Conservation (phyloP, 1,284 basidiomycete genomes). For the Cryptococcus hybrid region DNA sequence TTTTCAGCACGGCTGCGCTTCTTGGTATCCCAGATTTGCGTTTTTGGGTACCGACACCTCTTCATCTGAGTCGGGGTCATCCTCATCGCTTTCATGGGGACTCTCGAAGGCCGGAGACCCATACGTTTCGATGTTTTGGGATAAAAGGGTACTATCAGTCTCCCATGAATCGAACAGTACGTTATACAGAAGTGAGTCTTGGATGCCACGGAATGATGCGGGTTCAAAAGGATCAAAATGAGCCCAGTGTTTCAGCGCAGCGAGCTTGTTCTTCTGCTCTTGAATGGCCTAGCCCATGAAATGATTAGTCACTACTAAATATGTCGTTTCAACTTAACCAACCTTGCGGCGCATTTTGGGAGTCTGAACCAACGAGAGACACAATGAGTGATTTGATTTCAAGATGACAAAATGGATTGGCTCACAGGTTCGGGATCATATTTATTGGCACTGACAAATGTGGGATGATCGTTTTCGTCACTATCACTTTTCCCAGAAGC, state of each 20-base stretch:
- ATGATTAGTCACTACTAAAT: not conserved
- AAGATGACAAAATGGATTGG: not conserved
- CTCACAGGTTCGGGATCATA: slow-evolving; percentile 42
- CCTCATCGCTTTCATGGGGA: slow-evolving; percentile 1
- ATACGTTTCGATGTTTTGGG: slow-evolving; percentile 2
- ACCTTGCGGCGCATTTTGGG: slow-evolving; percentile 53
- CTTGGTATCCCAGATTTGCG: slow-evolving; percentile 8
- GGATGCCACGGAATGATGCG: slow-evolving; percentile 55
- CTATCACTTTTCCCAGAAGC: slow-evolving; percentile 35
- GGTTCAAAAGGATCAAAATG: slow-evolving; percentile 61
- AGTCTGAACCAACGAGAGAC: slow-evolving; percentile 15
- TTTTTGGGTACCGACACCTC: slow-evolving; percentile 9
- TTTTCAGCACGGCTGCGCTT: not conserved
- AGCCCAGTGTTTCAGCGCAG: slow-evolving; percentile 80
- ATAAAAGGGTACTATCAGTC: not conserved
- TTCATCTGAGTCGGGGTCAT: slow-evolving; percentile 4
- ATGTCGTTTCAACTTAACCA: slow-evolving; percentile 36
- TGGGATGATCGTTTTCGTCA: slow-evolving; percentile 49
- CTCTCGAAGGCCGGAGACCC: too few relatives aligned
- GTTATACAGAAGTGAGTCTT: slow-evolving; percentile 32
- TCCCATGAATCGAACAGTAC: slow-evolving; percentile 30
- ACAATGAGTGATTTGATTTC: slow-evolving; percentile 3
- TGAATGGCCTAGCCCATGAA: slow-evolving; percentile 57
- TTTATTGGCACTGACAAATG: slow-evolving; percentile 72
- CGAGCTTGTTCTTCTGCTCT: slow-evolving; percentile 73